phyloP scores from a whole-genome alignment of 495 filamentous ascomycete genomes.

The Aspergillus homomorphus region DNA sequence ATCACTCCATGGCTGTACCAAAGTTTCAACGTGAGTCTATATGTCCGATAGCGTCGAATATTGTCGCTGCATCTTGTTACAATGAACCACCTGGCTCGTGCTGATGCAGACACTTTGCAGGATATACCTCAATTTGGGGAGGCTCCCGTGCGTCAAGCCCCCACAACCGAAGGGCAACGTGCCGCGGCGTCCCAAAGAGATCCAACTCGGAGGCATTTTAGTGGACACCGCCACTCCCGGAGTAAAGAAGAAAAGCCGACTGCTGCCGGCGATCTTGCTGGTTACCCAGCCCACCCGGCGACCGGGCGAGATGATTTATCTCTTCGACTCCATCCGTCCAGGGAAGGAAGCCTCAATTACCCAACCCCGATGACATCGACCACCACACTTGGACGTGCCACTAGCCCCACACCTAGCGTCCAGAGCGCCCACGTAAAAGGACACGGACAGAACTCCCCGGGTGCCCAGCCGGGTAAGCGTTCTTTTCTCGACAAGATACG shows the following conservation, averaged over 20 bases:
- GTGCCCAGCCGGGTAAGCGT: slow-evolving; percentile 57
- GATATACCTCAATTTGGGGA: slow-evolving; percentile 81
- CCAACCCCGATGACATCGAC: slow-evolving; percentile 47
- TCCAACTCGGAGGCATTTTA: slow-evolving; percentile 59
- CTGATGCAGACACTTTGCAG: slow-evolving; percentile 30
- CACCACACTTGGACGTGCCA: slow-evolving; percentile 53
- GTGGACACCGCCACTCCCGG: slow-evolving; percentile 67
- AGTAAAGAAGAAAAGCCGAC: slow-evolving; percentile 70
- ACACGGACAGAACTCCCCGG: slow-evolving; percentile 57
- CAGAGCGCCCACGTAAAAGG: slow-evolving; percentile 52
- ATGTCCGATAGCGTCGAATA: neutral
- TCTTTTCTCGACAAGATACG: slow-evolving; percentile 65
- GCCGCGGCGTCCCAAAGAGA: slow-evolving; percentile 41
- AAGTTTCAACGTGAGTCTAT: slow-evolving; percentile 64
- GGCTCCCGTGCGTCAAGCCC: slow-evolving; percentile 72
- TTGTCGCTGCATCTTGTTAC: neutral
- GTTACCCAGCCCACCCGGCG: slow-evolving; percentile 52
- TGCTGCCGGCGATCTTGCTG: slow-evolving; percentile 43
- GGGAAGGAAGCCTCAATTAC: slow-evolving; percentile 41
- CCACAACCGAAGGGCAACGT: slow-evolving; percentile 62
- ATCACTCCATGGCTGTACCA: slow-evolving; percentile 96
- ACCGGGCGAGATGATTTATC: slow-evolving; percentile 69
- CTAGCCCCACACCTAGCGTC: slow-evolving; percentile 73
- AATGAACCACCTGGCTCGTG: slow-evolving; percentile 7
- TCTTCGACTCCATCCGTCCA: slow-evolving; percentile 47